Percentiles rank a stretch among this genome's conserved stretches.
phyloP scores from a whole-genome alignment of 2,329 filamentous ascomycete genomes.

The Cadophora gregata region DNA sequence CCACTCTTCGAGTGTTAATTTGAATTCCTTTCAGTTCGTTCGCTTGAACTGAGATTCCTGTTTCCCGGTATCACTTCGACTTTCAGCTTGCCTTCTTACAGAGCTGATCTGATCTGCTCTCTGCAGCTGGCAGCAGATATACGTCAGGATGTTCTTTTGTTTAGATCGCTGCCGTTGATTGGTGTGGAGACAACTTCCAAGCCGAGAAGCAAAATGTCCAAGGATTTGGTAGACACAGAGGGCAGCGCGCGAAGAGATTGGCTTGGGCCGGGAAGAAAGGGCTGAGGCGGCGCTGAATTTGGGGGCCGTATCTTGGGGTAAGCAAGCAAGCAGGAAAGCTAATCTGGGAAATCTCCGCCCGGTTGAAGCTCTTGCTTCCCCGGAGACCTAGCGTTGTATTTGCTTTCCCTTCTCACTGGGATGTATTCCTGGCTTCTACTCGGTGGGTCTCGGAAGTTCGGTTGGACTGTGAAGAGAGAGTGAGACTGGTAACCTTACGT shows the following conservation, averaged over 20 bases:
- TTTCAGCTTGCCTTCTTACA: not conserved
- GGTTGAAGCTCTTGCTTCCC: not conserved
- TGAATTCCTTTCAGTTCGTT: not conserved
- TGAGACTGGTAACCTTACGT: not conserved
- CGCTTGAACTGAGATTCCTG: not conserved
- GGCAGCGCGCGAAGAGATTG: not conserved
- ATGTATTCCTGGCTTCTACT: not conserved
- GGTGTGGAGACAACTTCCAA: not conserved
- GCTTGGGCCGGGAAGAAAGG: not conserved
- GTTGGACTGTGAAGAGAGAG: not conserved
- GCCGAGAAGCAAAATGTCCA: not conserved
- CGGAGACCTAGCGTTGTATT: conserved; percentile 5
- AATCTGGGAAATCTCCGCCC: conserved; percentile 13
- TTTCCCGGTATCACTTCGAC: too few relatives aligned
- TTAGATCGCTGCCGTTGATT: not conserved
- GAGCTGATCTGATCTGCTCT: not conserved
- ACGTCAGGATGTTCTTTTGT: not conserved
- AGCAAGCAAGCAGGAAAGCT: not conserved
- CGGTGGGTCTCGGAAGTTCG: not conserved
- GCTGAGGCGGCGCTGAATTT: not conserved
- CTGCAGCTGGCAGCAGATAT: not conserved
- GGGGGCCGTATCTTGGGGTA: not conserved
- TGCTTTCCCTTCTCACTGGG: not conserved
- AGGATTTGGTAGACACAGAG: not conserved
- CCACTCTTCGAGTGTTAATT: not conserved